These are phyloP conservation scores for Kurtzmaniella fragi DNA, from an alignment of 805 yeast species.

Conservation along the genomic window DNA sequence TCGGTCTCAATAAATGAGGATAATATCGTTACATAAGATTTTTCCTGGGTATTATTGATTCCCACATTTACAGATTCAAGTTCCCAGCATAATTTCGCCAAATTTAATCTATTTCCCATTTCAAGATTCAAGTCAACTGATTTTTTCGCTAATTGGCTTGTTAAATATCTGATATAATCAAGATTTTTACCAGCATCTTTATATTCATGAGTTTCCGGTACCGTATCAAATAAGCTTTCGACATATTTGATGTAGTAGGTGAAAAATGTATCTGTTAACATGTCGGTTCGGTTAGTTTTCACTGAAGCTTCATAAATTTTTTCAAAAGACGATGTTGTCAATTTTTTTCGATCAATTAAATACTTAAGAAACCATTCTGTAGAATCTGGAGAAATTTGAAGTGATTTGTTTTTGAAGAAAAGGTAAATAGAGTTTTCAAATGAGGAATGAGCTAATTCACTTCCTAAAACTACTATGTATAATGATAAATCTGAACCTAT, in stretches of 20 bases:
- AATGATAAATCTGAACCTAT: slow-evolving; percentile 13
- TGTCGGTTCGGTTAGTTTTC: not conserved
- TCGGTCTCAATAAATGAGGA: slow-evolving; percentile 5
- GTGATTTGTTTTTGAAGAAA: slow-evolving; percentile 5
- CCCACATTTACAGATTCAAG: slow-evolving; percentile 11
- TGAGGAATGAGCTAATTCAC: slow-evolving; percentile 5
- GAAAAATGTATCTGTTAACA: slow-evolving; percentile 19
- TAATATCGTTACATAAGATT: slow-evolving; percentile 7
- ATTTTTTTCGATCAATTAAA: slow-evolving; percentile 5
- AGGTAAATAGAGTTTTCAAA: slow-evolving; percentile 5
- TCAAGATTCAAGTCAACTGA: slow-evolving; percentile 1
- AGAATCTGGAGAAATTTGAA: slow-evolving; percentile 12
- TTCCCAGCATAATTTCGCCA: slow-evolving; percentile 20
- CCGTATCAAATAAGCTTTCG: slow-evolving; percentile 22
- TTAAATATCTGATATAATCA: slow-evolving; percentile 15
- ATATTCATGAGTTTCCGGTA: slow-evolving; percentile 34
- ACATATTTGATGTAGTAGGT: slow-evolving; percentile 17
- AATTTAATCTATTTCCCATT: slow-evolving; percentile 7
- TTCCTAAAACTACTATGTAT: slow-evolving; percentile 23
- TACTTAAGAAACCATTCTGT: slow-evolving; percentile 8
- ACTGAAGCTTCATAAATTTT: slow-evolving; percentile 5
- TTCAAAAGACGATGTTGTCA: slow-evolving; percentile 12
- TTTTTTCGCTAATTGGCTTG: slow-evolving; percentile 3
- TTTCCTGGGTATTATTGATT: slow-evolving; percentile 5
- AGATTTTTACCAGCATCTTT: slow-evolving; percentile 23